phyloP scores from a whole-genome alignment of 306 rosid genomes.

The Leucaena leucocephala region DNA sequence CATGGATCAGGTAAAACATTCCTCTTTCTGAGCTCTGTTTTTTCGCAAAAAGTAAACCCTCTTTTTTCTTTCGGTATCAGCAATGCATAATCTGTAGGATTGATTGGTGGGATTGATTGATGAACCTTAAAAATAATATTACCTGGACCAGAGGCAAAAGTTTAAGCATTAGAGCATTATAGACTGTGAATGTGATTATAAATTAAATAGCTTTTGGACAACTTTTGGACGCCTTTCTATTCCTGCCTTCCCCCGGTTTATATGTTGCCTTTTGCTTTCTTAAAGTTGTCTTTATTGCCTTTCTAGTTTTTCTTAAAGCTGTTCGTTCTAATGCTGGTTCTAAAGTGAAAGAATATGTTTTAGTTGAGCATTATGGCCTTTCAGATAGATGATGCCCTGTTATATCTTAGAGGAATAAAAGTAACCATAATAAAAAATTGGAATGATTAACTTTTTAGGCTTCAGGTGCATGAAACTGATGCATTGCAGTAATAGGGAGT shows the following conservation, averaged over 20 bases:
- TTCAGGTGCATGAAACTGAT: conserved; percentile 15
- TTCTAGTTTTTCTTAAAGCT: conserved; percentile 35
- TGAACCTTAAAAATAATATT: conserved; percentile 9
- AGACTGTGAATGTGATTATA: background rate
- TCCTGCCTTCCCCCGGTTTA: conserved; percentile 11
- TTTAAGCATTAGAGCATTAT: background rate
- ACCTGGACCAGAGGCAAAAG: conserved; percentile 37
- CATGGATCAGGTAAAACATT: conserved; percentile 72
- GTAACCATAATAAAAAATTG: background rate
- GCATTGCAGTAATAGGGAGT: background rate
- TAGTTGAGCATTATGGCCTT: background rate
- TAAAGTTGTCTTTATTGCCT: background rate
- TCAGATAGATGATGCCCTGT: background rate
- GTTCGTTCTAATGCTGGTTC: conserved; percentile 17
- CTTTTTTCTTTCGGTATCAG: conserved; percentile 23
- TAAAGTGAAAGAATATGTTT: conserved; percentile 23
- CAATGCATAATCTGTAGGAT: conserved; percentile 7
- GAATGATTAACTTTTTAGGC: conserved; percentile 41
- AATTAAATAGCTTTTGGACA: conserved; percentile 14
- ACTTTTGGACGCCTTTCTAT: conserved; percentile 34
- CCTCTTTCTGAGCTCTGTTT: background rate
- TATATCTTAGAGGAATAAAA: background rate
- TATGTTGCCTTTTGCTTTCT: conserved; percentile 21
- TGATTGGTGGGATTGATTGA: conserved; percentile 21
- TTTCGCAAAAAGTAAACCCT: conserved; percentile 37